phyloP scores from a whole-genome alignment of 768 basidiomycete genomes.

The Melanogaster broomeanus region DNA sequence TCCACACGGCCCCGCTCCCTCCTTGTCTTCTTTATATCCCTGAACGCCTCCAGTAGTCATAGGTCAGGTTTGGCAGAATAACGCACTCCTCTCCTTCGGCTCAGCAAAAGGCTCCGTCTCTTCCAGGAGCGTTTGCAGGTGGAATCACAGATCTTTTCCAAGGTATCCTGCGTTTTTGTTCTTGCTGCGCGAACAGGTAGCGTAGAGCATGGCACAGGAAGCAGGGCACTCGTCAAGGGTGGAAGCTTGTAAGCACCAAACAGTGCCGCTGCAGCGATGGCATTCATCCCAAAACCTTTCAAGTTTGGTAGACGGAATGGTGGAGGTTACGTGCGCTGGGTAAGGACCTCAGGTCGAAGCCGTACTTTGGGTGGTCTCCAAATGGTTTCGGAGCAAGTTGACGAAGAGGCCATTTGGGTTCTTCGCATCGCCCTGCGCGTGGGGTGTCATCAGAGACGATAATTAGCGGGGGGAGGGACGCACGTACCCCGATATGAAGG shows the following conservation, averaged over 20 bases:
- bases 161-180: constrained; percentile 41
- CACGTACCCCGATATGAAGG: too few relatives aligned
- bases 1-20: constrained; percentile 27
- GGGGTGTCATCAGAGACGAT: not conserved
- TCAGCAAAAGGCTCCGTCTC: constrained; percentile 15
- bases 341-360: constrained; percentile 48
- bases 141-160: constrained; percentile 43
- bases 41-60: constrained; percentile 40
- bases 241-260: constrained; percentile 57
- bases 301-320: constrained; percentile 53
- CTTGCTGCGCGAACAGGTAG: constrained; percentile 52
- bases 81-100: constrained; percentile 23
- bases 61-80: constrained; percentile 34
- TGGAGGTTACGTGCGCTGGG: constrained; percentile 56
- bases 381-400: constrained; percentile 64
- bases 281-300: constrained; percentile 47
- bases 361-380: constrained; percentile 62
- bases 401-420: constrained; percentile 52
- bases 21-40: constrained; percentile 36
- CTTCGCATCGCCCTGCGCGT: constrained; percentile 57
- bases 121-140: constrained; percentile 37
- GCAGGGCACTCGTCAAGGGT: constrained; percentile 51
- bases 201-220: constrained; percentile 56
- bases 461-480: too few relatives aligned
- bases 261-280: constrained; percentile 53